Percentiles rank a stretch among this genome's conserved stretches.
Conservation (phyloP, 352 stramenopile genomes). For the Pythium grandisporangium region DNA sequence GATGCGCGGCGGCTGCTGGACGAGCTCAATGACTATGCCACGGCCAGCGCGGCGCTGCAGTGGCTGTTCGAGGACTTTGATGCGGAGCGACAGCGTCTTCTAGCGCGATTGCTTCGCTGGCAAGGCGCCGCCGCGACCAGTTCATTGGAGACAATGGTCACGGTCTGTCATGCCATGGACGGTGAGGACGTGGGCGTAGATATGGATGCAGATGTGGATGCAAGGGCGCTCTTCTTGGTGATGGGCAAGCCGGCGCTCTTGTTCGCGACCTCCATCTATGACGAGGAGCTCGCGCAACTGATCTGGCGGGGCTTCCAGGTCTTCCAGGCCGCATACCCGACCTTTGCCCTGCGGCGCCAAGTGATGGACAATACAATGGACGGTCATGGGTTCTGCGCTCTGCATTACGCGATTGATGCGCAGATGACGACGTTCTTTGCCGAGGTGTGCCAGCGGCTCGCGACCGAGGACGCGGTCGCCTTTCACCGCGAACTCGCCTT, state of each 20-base stretch:
- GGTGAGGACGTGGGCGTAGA: slow-evolving; percentile 6
- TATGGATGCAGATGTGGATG: background rate
- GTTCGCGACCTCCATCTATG: slow-evolving; percentile 79
- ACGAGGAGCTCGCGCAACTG: slow-evolving; percentile 62
- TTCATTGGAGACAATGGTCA: slow-evolving; percentile 2
- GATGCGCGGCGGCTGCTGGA: slow-evolving; percentile 29
- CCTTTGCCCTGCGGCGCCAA: slow-evolving; percentile 45
- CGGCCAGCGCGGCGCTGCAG: slow-evolving; percentile 28
- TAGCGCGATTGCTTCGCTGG: slow-evolving; percentile 10
- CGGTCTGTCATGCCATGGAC: slow-evolving; percentile 27
- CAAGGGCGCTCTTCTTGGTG: slow-evolving; percentile 32
- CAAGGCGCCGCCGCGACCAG: slow-evolving; percentile 5
- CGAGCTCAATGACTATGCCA: slow-evolving; percentile 53
- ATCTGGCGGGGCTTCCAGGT: slow-evolving; percentile 48
- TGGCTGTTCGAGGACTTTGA: slow-evolving; percentile 31
- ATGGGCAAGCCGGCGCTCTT: slow-evolving; percentile 74
- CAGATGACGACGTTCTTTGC: slow-evolving; percentile 50
- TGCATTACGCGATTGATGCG: slow-evolving; percentile 73
- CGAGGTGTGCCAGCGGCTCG: slow-evolving; percentile 15
- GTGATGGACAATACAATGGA: slow-evolving; percentile 64
- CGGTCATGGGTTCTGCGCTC: slow-evolving; percentile 48
- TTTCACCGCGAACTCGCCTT: slow-evolving; percentile 3
- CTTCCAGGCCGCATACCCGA: slow-evolving; percentile 25
- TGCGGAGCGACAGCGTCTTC: slow-evolving; percentile 4
- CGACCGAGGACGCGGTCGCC: background rate